Conservation (phyloP, 2,329 filamentous ascomycete genomes). For the Colletotrichum tropicicola region DNA sequence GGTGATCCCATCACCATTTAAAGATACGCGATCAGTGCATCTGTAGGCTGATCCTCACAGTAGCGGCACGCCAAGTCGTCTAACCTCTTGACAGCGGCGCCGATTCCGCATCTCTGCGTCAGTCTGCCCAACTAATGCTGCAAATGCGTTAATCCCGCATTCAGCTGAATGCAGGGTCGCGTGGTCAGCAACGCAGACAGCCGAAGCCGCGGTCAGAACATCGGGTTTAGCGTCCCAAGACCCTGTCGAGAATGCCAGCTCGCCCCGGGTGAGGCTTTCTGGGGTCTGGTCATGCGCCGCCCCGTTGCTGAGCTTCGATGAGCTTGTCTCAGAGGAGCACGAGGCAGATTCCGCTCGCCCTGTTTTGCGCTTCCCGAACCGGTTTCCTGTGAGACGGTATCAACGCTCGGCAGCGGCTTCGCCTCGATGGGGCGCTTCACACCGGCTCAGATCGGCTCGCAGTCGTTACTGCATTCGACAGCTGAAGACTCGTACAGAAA, state of each 20-base stretch:
- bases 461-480: neutral
- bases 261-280: neutral
- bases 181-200: neutral
- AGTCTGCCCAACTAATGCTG: neutral
- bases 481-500: neutral
- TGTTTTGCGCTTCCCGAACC: neutral
- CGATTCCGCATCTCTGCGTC: neutral
- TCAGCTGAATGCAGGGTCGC: neutral
- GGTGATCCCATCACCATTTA: no score
- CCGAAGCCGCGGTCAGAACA: neutral
- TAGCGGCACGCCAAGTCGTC: neutral
- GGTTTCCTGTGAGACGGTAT: neutral
- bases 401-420: neutral
- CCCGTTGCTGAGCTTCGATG: neutral
- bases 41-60: neutral
- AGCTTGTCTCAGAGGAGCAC: neutral
- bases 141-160: constrained; percentile 1
- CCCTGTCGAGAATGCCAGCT: neutral
- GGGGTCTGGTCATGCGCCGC: neutral
- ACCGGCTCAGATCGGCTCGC: no score
- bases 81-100: neutral
- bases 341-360: constrained; percentile 17
- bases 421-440: constrained; percentile 3
- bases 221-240: constrained; percentile 2
- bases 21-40: neutral